Evolutionary conservation across 2,329 filamentous ascomycete genomes (phyloP), one percentile per base, ranked within the genome.

Genomic region (Epichloe festucae): DNA sequence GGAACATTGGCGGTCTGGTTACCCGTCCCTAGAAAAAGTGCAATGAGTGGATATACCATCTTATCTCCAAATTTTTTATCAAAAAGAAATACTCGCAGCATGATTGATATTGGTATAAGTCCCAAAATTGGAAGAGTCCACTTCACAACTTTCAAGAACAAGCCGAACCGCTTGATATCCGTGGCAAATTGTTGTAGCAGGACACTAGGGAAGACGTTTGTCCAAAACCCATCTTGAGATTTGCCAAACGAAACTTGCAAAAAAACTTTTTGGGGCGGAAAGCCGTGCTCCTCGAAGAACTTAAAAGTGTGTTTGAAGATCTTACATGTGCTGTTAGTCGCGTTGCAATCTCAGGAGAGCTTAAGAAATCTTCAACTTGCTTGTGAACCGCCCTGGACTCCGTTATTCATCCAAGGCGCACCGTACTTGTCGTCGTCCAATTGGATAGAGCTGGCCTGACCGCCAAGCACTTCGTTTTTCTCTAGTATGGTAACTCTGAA

Each of bases 1-100:
- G 84, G 80, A 0, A 89, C 84, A 55, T 87, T 80, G 0, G 84
- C 79, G 0, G 84, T 85, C 58, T 86, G 82, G 57, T 89, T 89
- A 1, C 85, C 84, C 0, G 85, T 88, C 0, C 85, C 85, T 0
- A 89, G 70, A 61, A 89, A 88, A 1, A 89, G 69, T 0, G 85
- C 85, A 35, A 87, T 77, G 63, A 89, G 77, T 1, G 85, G 85
- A 52, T 85, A 73, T 0, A 84, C 80, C 65, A 89, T 82, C 38
- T 79, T 81, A 59, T 88, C 82, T 15, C 77, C 77, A 61, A 89
- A 89, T 51, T 85, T 82, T 10, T 77, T 73, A 52, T 73, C 82
- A 66, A 89, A 88, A 52, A 79, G 69, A 65, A 86, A 87, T 48
- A 87, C 64, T 52, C 77, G 78, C 58, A 88, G 72, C 62, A 88